A percentile compares a stretch with the other conserved stretches of the same genome.
Conservation (phyloP, 805 yeast genomes). For the Teunomyces atbi region DNA sequence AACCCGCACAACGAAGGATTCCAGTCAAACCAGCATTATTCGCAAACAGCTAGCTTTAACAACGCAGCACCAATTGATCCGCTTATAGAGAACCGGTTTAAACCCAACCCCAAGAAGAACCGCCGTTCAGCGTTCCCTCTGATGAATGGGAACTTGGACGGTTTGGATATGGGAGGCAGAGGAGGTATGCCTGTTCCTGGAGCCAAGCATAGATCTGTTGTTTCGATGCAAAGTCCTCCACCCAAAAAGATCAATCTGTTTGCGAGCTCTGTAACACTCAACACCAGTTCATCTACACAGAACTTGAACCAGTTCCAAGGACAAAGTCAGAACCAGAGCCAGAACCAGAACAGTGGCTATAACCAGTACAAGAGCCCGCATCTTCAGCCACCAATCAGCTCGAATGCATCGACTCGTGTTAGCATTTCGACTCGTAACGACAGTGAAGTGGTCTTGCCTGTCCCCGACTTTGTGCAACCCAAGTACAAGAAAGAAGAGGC, state of each 20-base stretch:
- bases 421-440: slow-evolving; percentile 10
- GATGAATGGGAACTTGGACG: slow-evolving; percentile 29
- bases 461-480: slow-evolving; percentile 5
- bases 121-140: slow-evolving; percentile 37
- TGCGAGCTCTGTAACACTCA: background rate
- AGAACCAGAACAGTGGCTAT: background rate
- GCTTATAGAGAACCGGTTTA: slow-evolving; percentile 23
- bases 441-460: slow-evolving; percentile 1
- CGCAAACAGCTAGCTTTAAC: slow-evolving; percentile 11
- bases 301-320: background rate
- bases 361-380: background rate
- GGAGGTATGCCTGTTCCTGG: slow-evolving; percentile 44
- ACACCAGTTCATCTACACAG: background rate
- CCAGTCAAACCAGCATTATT: slow-evolving; percentile 10
- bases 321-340: background rate
- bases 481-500: slow-evolving; percentile 4
- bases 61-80: slow-evolving; percentile 27
- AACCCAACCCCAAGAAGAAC: slow-evolving; percentile 27
- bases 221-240: slow-evolving; percentile 2
- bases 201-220: slow-evolving; percentile 11
- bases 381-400: slow-evolving; percentile 7
- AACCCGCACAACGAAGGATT: slow-evolving; percentile 5
- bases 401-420: slow-evolving; percentile 7
- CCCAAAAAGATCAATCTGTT: slow-evolving; percentile 3
- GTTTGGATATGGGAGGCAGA: slow-evolving; percentile 44